Base-by-base conservation (phyloP, 2,329 filamentous ascomycete genomes). In the Neofusicoccum ribis region DNA sequence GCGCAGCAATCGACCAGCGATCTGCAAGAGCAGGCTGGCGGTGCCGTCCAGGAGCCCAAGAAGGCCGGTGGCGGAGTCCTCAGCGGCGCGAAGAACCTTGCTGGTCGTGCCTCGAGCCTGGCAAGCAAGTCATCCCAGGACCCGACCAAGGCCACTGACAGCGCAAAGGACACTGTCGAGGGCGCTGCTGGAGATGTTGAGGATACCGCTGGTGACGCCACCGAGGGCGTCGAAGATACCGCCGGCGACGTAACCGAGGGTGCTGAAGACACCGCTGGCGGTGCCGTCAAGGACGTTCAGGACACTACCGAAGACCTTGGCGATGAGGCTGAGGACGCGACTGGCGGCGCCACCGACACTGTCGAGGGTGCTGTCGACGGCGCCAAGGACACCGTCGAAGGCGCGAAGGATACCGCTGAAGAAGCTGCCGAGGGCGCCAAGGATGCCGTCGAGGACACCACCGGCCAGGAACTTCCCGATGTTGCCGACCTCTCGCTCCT, bases 401-500 rank as follows among this genome's bases (percentile, higher is more conserved):
- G 49, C 2, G 49, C 66, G 31, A 68, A 68, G 36, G 66, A 70
- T 5, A 67, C 37, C 34, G 69, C 68, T 27, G 47, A 72, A 37
- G 69, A 70, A 14, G 67, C 68, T 15, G 67, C 67, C 12, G 66
- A 68, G n/a, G 69, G 69, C 8, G 67, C 66, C 43, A 43, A 69
- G 4, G 67, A 71, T 5, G 67, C 43, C 20, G 68, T 67, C 36
- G 54, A 72, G 44, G 70, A 71, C 17, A 66, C 66, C 14, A 66
- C 67, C 23, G 67, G 72, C 9, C 69, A 70, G 31, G 74, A 77
- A n/a, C 69, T 78, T 8, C 76, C 76, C 39, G 75, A 78, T 17
- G 73, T 77, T 54, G 79, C 80, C 66, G 81, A 82, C 69, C 76
- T 84, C 9, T 77, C 76, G 31, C 70, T 83, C 11, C 77, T 84